Base-by-base conservation (phyloP, 176 grass and related monocot genomes). In the Paspalum vaginatum region DNA sequence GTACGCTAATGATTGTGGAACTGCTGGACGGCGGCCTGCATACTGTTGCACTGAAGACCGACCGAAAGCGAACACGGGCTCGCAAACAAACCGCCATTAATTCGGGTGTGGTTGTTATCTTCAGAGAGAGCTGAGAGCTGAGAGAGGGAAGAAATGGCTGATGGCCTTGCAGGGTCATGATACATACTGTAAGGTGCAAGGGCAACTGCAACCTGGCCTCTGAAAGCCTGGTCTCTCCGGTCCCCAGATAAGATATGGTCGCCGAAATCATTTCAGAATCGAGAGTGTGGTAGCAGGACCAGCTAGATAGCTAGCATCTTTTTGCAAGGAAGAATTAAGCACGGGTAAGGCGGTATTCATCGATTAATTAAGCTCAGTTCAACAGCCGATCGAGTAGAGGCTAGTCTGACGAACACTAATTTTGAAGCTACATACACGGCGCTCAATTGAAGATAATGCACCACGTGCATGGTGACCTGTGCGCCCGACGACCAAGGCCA, bases 11-110 rank as follows among this genome's bases (percentile, higher is more conserved):
- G 32, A 32, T 32, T 32, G 32, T 32, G 32, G 32, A 32, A 32
- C 32, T 32, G 32, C 32, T 2, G n/a, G n/a, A n/a, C n/a, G 32
- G 32, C 32, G 3, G 32, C 2, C 32, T 3, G 76, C 37, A 5
- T 45, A 3, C 70, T 76, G 60, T 46, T 26, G 42, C 75, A 4
- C 65, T 58, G 65, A 44, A 20, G 65, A 16, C 39, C 45, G 76
- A 16, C 39, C 45, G 76, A 16, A 79, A 89, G 81, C 70, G 56
- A 89, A 89, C 87, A 89, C 71, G 77, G 56, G 82, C 71, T 70
- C 53, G 26, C 87, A 40, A 89, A 80, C 87, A 89, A 89, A 81
- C 40, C 15, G n/a, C 82, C 63, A 81, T 85, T 17, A 76, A 46
- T 74, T 61, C 44, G 37, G 54, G 70, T 45, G 60, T 65, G 54